Evolutionary conservation across 192 early-diverging fungal species (phyloP), one percentile per base, ranked within the genome.

Genomic region (Podila horticola): DNA sequence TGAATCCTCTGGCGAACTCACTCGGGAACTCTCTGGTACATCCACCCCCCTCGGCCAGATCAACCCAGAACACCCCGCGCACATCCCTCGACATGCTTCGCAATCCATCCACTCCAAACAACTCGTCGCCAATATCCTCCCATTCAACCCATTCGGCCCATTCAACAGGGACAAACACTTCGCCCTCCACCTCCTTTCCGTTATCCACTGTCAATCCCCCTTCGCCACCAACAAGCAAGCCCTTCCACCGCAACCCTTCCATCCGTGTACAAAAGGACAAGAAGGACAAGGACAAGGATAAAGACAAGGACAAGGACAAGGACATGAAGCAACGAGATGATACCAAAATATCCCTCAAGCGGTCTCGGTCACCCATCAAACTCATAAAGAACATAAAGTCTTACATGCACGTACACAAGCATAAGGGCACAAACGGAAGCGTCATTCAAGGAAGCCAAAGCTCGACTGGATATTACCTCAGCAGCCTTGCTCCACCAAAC

Each of bases 311-410:
- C 13, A 68, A 51, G 24, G 68, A 70, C 41, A 51, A 62, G 2
- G 29, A 34, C 17, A 29, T 36, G 29, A 52, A 49, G 20, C 10
- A 9, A 55, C 38, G 49, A 15, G 24, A 58, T n/a, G 22, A 58
- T 11, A 22, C 52, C 10, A 64, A 72, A 51, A 13, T 69, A 28
- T 20, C 58, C 51, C 49, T 81, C 26, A 81, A 81, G 55, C 65
- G 77, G 8, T 81, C 77, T 5, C 66, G 71, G 29, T 81, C 77
- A 4, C 77, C 77, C 30, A 81, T 81, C 61, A 81, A 81, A 26
- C 66, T 81, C 36, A 22, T 81, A 17, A 81, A 69, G 29, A 72
- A 81, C 66, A 81, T 81, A 28, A 72, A 60, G 29, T 69, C 77
- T 24, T 81, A 81, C 24, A 49, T 81, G 34, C 70, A 73, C 57